Base-by-base conservation (phyloP, 345 rosid species). In the Bruguiera gymnorhiza region DNA sequence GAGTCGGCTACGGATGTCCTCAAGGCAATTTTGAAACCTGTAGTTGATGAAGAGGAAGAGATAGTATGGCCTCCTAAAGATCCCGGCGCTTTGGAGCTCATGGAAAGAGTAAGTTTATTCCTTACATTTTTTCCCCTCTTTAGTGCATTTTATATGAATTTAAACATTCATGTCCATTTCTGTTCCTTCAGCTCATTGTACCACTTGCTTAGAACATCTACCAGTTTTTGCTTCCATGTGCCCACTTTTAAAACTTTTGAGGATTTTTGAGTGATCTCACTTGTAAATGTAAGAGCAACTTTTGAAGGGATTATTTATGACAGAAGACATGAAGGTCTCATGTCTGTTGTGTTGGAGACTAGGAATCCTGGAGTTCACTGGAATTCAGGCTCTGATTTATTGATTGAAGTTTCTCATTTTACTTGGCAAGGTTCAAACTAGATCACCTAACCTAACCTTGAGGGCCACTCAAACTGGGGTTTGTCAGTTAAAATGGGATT, bases 1-100 rank as follows among this genome's bases (percentile, higher is more conserved):
- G 94, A 91, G 60, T 80, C 91, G 55, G 75, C 98, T 36, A 94
- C 97, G 51, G 97, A 88, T 83, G 80, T 94, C 81, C 95, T 94
- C 59, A 87, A 88, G 81, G 86, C 63, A 61, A 84, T 94, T 73
- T 70, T 89, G 67, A 81, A 83, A 76, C 97, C 96, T 59, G 90
- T 85, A 50, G 80, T 88, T 56, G 80, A 81, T 73, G 93, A 77
- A 70, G 86, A 74, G 65, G 88, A 85, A 75, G 98, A 89, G 81
- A 84, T 85, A 58, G 9, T 79, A 34, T 91, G 97, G 98, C 96
- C 97, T 78, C 97, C 97, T 13, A 84, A 74, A 76, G 87, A 86
- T 77, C 93, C 87, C 0, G 80, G 80, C 62, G 89, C 87, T 73
- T 86, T 91, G 62, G 79, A 83, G 66, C 84, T 74, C 50, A 93